Conservation (phyloP, 352 stramenopile species). For the Pythium biforme region DNA sequence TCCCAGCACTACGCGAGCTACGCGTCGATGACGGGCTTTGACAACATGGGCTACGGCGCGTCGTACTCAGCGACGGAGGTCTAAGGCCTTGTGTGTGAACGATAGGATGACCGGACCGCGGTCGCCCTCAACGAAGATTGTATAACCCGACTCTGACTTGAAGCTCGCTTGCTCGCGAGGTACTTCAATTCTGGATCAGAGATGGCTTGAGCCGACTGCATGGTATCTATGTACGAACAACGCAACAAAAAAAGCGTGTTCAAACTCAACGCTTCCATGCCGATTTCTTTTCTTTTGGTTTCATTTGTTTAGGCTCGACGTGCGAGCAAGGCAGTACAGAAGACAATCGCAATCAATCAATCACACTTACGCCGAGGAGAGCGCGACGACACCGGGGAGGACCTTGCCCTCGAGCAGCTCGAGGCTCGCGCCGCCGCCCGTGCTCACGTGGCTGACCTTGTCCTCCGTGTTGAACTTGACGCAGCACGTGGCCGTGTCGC, state of each 20-base stretch:
- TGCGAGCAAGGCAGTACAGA: not conserved
- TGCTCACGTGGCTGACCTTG: constrained; percentile 90
- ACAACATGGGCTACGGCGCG: constrained; percentile 72
- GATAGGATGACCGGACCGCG: not conserved
- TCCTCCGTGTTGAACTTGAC: constrained; percentile 88
- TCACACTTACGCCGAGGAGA: constrained; percentile 71
- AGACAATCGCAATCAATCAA: constrained; percentile 8
- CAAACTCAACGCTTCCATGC: constrained; percentile 2
- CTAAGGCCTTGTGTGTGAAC: not conserved
- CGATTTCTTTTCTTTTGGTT: not conserved
- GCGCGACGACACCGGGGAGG: constrained; percentile 97
- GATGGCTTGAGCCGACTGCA: constrained; percentile 3
- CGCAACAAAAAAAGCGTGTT: not conserved
- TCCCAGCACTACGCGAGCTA: constrained; percentile 84
- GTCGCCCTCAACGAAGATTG: not conserved
- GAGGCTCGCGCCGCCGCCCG: constrained; percentile 94
- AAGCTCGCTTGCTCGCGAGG: not conserved
- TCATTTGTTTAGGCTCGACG: not conserved
- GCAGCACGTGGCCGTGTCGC: constrained; percentile 94
- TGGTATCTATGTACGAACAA: constrained; percentile 10
- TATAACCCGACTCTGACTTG: not conserved
- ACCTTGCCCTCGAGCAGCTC: constrained; percentile 98
- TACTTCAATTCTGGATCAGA: constrained; percentile 4
- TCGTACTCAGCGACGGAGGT: constrained; percentile 58
- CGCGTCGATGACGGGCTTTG: constrained; percentile 75